Conservation (phyloP, 352 stramenopile species). For the Phytophthora sojae region DNA sequence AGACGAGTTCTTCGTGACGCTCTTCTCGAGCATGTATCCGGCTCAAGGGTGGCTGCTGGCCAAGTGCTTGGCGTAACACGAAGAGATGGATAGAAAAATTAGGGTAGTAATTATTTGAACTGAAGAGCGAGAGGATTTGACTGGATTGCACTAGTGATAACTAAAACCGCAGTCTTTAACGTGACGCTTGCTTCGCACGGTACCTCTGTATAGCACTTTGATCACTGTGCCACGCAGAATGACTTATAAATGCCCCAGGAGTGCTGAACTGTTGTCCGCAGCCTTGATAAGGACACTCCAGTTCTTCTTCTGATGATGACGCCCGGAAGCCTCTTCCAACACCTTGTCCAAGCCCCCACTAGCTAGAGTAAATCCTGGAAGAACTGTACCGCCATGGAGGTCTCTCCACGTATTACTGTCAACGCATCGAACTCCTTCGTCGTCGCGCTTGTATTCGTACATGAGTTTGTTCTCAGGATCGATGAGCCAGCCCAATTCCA, state of each 20-base stretch:
- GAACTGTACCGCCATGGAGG: conserved; percentile 31
- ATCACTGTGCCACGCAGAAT: conserved; percentile 13
- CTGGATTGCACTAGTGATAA: background rate
- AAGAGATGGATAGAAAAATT: conserved; percentile 24
- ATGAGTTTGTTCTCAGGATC: conserved; percentile 24
- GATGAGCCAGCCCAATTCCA: conserved; percentile 34
- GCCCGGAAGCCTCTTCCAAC: too few relatives aligned
- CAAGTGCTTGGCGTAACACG: conserved; percentile 58
- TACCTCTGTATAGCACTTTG: conserved; percentile 7
- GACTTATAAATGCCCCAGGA: conserved; percentile 1
- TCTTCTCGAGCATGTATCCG: conserved; percentile 88
- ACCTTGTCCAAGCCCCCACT: too few relatives aligned
- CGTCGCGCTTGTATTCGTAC: conserved; percentile 25
- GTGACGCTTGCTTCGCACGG: conserved; percentile 11
- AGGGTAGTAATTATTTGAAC: conserved; percentile 33
- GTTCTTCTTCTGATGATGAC: too few relatives aligned
- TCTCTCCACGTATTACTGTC: conserved; percentile 30
- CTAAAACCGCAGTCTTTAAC: background rate
- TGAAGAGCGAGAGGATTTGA: background rate
- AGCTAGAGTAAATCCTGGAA: conserved; percentile 18
- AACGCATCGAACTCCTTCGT: conserved; percentile 8
- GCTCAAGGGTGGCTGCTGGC: conserved; percentile 80
- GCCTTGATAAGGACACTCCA: background rate
- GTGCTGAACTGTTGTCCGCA: conserved; percentile 9
- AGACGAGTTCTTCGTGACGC: conserved; percentile 86